These are phyloP conservation scores for Sarcodon aspratus DNA, from an alignment of 768 basidiomycete species.

Conservation along the genomic window DNA sequence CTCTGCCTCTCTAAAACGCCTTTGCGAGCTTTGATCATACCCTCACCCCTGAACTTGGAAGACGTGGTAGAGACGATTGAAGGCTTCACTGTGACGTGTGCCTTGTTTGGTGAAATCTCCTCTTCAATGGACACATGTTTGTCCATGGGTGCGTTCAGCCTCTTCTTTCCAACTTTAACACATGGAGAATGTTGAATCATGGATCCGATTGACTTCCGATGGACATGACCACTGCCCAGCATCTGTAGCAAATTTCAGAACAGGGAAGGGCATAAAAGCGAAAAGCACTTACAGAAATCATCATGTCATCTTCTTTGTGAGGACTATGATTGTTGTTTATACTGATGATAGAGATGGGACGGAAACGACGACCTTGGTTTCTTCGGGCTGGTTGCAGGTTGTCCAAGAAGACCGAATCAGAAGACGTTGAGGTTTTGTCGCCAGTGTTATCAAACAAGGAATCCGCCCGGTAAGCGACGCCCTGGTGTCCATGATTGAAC, in stretches of 20 bases:
- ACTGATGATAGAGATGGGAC: conserved; percentile 58
- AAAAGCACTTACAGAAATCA: no score
- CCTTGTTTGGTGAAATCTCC: conserved; percentile 24
- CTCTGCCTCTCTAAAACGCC: conserved; percentile 57
- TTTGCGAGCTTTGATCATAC: conserved; percentile 53
- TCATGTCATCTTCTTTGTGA: conserved; percentile 63
- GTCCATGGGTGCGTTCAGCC: conserved; percentile 31
- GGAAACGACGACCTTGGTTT: conserved; percentile 41
- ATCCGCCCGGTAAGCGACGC: conserved; percentile 12
- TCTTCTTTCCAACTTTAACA: conserved; percentile 52
- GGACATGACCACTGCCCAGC: conserved; percentile 69
- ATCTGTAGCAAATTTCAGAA: conserved; percentile 32
- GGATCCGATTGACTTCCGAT: conserved; percentile 55
- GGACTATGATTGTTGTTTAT: conserved; percentile 36
- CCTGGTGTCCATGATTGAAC: conserved; percentile 51
- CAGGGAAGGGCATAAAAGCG: conserved; percentile 28
- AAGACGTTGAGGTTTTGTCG: conserved; percentile 36
- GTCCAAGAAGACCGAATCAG: conserved; percentile 52
- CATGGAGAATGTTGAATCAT: conserved; percentile 64
- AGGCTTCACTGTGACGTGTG: conserved; percentile 46
- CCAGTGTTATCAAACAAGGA: conserved; percentile 44
- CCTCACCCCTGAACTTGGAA: conserved; percentile 51
- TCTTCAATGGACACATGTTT: conserved; percentile 19
- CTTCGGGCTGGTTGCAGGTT: no score
- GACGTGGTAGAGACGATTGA: conserved; percentile 59